Conservation (phyloP, 177 flowering plant species). For the Vitis hybrid region DNA sequence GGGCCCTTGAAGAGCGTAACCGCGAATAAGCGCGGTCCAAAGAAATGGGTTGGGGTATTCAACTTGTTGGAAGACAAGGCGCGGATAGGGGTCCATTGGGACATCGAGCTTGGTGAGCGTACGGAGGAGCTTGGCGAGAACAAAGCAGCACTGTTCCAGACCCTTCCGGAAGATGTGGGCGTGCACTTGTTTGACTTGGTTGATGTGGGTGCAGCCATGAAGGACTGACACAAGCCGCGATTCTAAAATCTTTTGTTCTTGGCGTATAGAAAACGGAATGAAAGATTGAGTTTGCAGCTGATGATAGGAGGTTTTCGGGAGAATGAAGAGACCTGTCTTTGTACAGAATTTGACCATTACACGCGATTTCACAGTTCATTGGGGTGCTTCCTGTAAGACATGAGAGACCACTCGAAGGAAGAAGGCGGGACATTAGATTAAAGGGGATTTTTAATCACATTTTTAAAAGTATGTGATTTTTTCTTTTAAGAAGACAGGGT, state of each 20-base stretch:
- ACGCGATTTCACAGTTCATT: neutral
- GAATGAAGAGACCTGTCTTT: neutral
- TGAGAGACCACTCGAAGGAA: no score
- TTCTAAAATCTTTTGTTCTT: conserved; percentile 28
- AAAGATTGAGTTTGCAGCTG: neutral
- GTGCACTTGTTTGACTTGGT: conserved; percentile 46
- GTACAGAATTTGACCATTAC: conserved; percentile 16
- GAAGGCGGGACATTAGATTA: no score
- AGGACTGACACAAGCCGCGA: conserved; percentile 38
- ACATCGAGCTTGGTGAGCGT: conserved; percentile 36
- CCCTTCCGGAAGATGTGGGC: conserved; percentile 41
- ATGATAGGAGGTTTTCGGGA: neutral
- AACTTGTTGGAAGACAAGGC: conserved; percentile 37
- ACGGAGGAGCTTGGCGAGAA: conserved; percentile 52
- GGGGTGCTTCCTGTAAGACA: no score
- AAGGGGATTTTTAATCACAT: no score
- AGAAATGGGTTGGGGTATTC: conserved; percentile 51
- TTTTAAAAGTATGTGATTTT: no score
- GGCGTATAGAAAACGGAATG: conserved; percentile 19
- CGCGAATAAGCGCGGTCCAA: conserved; percentile 60
- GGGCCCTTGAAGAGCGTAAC: conserved; percentile 33
- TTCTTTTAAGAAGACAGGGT: no score
- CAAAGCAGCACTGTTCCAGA: conserved; percentile 43
- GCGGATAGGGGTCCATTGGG: conserved; percentile 44
- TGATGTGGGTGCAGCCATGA: conserved; percentile 30